phyloP scores from a whole-genome alignment of 2,329 filamentous ascomycete genomes.

The Sporothrix pseudoabietina region DNA sequence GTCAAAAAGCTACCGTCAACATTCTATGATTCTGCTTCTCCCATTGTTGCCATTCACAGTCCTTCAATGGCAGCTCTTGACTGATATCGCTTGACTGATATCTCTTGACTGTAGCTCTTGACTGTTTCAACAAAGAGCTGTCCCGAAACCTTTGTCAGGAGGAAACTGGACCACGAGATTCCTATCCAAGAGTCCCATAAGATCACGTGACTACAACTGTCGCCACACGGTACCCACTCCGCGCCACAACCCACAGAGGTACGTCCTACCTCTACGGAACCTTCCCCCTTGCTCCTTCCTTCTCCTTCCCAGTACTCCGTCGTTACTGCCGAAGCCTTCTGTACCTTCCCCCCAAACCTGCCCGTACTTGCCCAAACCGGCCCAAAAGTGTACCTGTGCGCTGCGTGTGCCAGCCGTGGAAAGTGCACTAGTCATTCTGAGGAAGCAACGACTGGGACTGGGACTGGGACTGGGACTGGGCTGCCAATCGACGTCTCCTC shows the following conservation, averaged over 20 bases:
- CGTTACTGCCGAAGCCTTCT: slow-evolving; percentile 5
- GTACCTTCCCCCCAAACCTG: background rate
- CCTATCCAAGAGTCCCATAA: background rate
- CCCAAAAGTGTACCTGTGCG: background rate
- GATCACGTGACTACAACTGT: background rate
- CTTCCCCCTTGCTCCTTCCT: background rate
- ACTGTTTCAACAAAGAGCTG: background rate
- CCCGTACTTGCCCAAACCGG: background rate
- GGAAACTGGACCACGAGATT: background rate
- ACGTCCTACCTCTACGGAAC: slow-evolving; percentile 23
- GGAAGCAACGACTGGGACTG: background rate
- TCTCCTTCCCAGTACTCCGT: background rate
- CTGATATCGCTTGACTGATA: too few relatives aligned
- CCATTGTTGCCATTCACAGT: background rate
- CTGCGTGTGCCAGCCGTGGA: background rate
- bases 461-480: too few relatives aligned
- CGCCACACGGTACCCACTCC: slow-evolving; percentile 19
- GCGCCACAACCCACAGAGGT: slow-evolving; percentile 4
- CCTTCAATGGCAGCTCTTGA: background rate
- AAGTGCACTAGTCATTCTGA: background rate
- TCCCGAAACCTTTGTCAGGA: background rate
- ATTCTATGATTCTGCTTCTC: background rate
- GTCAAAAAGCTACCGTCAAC: background rate
- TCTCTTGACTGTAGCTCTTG: background rate
- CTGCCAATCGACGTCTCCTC: slow-evolving; percentile 9